phyloP scores from a whole-genome alignment of 495 filamentous ascomycete species.

The Aspergillus heteromorphus region DNA sequence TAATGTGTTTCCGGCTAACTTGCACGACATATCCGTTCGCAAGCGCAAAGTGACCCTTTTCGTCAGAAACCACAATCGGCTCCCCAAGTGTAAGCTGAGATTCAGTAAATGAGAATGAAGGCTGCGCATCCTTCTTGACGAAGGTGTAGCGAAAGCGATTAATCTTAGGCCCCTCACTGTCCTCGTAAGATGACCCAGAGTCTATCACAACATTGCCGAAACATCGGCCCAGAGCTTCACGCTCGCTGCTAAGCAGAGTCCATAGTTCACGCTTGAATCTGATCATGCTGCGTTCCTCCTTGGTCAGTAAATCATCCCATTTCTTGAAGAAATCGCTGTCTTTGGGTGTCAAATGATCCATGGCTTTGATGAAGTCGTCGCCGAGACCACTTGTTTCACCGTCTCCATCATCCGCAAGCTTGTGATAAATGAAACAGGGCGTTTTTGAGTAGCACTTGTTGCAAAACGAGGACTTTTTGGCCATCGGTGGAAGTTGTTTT shows the following conservation, averaged over 20 bases:
- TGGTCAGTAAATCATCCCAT: conserved; percentile 89
- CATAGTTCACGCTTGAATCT: conserved; percentile 84
- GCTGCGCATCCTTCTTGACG: conserved; percentile 52
- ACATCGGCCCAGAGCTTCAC: conserved; percentile 78
- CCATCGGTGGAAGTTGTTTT: conserved; percentile 76
- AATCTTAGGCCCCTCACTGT: conserved; percentile 66
- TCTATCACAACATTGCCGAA: conserved; percentile 73
- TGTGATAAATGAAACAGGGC: conserved; percentile 91
- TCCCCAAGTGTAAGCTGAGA: conserved; percentile 88
- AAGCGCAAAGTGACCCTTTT: conserved; percentile 88
- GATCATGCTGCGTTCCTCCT: conserved; percentile 84
- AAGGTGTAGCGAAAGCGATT: conserved; percentile 86
- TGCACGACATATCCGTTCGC: conserved; percentile 84
- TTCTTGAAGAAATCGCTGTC: conserved; percentile 84
- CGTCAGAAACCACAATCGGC: conserved; percentile 93
- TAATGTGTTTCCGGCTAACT: conserved; percentile 66
- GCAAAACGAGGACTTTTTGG: conserved; percentile 71
- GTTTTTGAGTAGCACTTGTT: conserved; percentile 80
- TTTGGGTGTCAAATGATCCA: conserved; percentile 62
- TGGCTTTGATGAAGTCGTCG: conserved; percentile 68
- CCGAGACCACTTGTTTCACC: conserved; percentile 72
- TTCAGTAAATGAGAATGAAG: conserved; percentile 75
- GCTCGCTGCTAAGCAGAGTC: conserved; percentile 87
- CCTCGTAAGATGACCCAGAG: conserved; percentile 65
- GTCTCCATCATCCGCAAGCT: conserved; percentile 77